Evolutionary conservation across 305 asterid genomes (phyloP).

Genomic region (Withania somnifera): DNA sequence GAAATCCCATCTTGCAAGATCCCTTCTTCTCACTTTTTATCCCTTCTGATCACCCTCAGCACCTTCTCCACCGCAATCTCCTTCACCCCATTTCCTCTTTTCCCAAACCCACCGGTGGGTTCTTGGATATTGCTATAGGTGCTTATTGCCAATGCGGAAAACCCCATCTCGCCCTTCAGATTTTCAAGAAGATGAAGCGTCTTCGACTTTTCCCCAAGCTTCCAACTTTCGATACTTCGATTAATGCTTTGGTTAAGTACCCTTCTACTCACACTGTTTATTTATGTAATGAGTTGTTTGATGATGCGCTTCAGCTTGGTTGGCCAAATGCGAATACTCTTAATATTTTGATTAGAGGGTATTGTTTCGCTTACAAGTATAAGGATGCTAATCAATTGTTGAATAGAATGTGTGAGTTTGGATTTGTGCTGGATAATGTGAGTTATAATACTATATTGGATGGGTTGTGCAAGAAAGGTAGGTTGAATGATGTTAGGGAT

Average conservation of each 20-base stretch:
- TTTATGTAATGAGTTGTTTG: slow-evolving; percentile 45
- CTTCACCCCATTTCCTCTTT: slow-evolving; percentile 29
- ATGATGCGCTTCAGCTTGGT: slow-evolving; percentile 61
- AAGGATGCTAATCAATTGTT: slow-evolving; percentile 50
- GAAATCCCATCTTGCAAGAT: slow-evolving; percentile 46
- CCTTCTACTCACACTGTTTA: slow-evolving; percentile 35
- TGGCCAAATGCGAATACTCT: slow-evolving; percentile 51
- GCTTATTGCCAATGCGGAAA: slow-evolving; percentile 54
- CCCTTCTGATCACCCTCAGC: slow-evolving; percentile 52
- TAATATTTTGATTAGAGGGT: slow-evolving; percentile 61
- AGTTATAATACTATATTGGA: slow-evolving; percentile 66
- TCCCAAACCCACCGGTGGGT: slow-evolving; percentile 40
- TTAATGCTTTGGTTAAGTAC: slow-evolving; percentile 51
- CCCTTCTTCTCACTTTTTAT: slow-evolving; percentile 47
- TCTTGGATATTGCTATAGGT: slow-evolving; percentile 46
- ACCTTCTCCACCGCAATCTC: slow-evolving; percentile 47
- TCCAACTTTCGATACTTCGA: slow-evolving; percentile 39
- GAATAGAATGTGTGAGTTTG: slow-evolving; percentile 43
- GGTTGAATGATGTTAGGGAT: slow-evolving; percentile 52
- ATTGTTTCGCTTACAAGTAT: slow-evolving; percentile 52
- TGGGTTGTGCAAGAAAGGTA: slow-evolving; percentile 63
- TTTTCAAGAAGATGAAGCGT: slow-evolving; percentile 82
- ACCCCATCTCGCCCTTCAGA: slow-evolving; percentile 50
- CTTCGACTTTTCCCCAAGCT: slow-evolving; percentile 30
- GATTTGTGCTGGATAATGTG: slow-evolving; percentile 50